Percentiles rank a stretch among this genome's conserved stretches.
phyloP scores from a whole-genome alignment of 2,329 filamentous ascomycete species.

The Camillea tinctor region DNA sequence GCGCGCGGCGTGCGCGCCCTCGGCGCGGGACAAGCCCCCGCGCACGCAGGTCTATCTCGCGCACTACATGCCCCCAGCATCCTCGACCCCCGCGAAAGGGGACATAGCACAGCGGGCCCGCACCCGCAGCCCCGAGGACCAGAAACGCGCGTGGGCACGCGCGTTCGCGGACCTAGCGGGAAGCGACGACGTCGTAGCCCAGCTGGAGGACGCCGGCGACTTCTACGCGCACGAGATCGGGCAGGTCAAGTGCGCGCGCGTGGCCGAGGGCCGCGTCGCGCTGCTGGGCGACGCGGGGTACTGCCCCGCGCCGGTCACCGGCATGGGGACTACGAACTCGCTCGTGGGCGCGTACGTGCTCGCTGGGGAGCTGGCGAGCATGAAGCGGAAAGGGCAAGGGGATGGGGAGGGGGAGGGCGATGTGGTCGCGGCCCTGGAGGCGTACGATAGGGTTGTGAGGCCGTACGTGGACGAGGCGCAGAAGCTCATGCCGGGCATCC shows the following conservation, averaged over 20 bases:
- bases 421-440: constrained; percentile 35
- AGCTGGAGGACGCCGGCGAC: constrained; percentile 33
- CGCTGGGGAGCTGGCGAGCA: constrained; percentile 49
- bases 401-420: constrained; percentile 4
- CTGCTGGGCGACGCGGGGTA: constrained; percentile 56
- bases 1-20: constrained; percentile 34
- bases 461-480: constrained; percentile 46
- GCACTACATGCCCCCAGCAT: not conserved
- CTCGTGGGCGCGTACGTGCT: constrained; percentile 55
- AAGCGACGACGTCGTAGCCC: constrained; percentile 13
- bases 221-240: constrained; percentile 47
- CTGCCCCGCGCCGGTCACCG: constrained; percentile 47
- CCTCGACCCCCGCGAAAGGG: too few relatives aligned
- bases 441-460: constrained; percentile 44
- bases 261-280: constrained; percentile 47
- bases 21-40: not conserved
- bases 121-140: constrained; percentile 14
- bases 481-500: constrained; percentile 23
- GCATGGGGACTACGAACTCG: constrained; percentile 50
- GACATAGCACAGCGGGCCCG: too few relatives aligned
- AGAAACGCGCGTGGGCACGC: constrained; percentile 21
- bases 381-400: constrained; percentile 1
- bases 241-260: constrained; percentile 41
- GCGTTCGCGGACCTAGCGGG: constrained; percentile 35
- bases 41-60: constrained; percentile 37